Percentiles rank a stretch among this genome's conserved stretches.
Evolutionary conservation across 1,139 yeast genomes (phyloP).

Genomic region (Suhomyces ambrosiae): DNA sequence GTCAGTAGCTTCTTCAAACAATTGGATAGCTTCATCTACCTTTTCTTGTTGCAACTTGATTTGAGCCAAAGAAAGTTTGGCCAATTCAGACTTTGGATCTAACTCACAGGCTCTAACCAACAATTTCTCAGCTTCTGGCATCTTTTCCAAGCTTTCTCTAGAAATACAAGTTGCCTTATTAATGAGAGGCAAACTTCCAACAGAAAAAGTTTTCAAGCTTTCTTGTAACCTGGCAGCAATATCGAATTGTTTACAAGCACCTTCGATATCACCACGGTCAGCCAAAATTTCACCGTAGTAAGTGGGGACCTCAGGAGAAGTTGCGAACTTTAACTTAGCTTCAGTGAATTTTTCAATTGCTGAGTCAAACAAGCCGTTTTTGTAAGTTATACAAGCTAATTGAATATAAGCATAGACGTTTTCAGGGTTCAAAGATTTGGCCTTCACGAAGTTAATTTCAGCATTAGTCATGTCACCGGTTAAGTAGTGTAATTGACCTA

Average conservation of each 20-base stretch:
- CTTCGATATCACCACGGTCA: slow-evolving; percentile 72
- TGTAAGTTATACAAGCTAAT: slow-evolving; percentile 89
- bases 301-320: slow-evolving; percentile 89
- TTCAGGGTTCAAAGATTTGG: slow-evolving; percentile 70
- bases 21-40: slow-evolving; percentile 76
- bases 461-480: slow-evolving; percentile 78
- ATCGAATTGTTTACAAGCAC: slow-evolving; percentile 84
- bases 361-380: slow-evolving; percentile 63
- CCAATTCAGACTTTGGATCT: slow-evolving; percentile 89
- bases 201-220: slow-evolving; percentile 58
- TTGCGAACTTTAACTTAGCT: slow-evolving; percentile 78
- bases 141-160: slow-evolving; percentile 55
- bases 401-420: slow-evolving; percentile 89
- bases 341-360: slow-evolving; percentile 72
- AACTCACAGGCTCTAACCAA: slow-evolving; percentile 76
- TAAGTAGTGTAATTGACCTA: slow-evolving; percentile 88
- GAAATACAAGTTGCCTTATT: slow-evolving; percentile 82
- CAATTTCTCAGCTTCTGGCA: slow-evolving; percentile 65
- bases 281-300: slow-evolving; percentile 93
- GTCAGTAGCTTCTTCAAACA: slow-evolving; percentile 80
- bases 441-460: slow-evolving; percentile 71
- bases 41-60: slow-evolving; percentile 80
- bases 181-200: slow-evolving; percentile 88
- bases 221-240: slow-evolving; percentile 81
- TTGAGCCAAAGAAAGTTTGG: slow-evolving; percentile 89